These are phyloP conservation scores for Tilletia setariae DNA, from an alignment of 1,284 basidiomycete species.

Conservation along the genomic window DNA sequence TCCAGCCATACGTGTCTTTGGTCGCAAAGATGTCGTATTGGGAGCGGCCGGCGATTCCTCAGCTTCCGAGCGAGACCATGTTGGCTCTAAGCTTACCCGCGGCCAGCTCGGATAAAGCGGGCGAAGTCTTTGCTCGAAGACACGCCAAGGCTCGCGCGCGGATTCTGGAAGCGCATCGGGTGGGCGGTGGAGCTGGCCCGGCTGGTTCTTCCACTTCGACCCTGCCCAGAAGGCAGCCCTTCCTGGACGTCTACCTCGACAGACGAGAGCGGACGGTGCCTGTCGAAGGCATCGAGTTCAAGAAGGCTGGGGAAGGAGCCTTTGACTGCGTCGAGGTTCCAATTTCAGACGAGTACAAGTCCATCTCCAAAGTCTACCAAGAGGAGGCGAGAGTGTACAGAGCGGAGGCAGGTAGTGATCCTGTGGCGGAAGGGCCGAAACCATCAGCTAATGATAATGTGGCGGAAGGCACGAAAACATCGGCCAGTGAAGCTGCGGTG, in stretches of 20 bases:
- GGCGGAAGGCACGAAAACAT: too few species aligned
- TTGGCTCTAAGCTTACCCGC: background rate
- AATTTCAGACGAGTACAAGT: too few species aligned
- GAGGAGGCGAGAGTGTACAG: too few species aligned
- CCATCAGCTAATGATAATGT: too few species aligned
- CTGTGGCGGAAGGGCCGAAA: too few species aligned
- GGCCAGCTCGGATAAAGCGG: background rate
- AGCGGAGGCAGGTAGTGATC: too few species aligned
- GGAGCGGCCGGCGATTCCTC: background rate
- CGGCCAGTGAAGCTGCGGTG: too few species aligned
- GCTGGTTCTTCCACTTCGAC: background rate
- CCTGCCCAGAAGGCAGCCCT: background rate
- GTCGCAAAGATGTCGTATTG: background rate
- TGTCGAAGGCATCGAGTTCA: background rate
- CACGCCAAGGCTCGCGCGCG: background rate
- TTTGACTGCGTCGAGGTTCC: constrained; percentile 13
- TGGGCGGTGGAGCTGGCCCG: background rate
- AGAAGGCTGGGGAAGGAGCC: background rate
- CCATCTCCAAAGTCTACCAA: too few species aligned
- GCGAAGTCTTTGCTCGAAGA: background rate
- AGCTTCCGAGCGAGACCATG: background rate
- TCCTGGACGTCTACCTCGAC: constrained; percentile 1
- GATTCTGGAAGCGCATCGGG: background rate
- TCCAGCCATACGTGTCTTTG: background rate
- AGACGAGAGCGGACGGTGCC: background rate